Conservation (phyloP, 2,329 filamentous ascomycete genomes). For the Penicillium psychrosexuale region DNA sequence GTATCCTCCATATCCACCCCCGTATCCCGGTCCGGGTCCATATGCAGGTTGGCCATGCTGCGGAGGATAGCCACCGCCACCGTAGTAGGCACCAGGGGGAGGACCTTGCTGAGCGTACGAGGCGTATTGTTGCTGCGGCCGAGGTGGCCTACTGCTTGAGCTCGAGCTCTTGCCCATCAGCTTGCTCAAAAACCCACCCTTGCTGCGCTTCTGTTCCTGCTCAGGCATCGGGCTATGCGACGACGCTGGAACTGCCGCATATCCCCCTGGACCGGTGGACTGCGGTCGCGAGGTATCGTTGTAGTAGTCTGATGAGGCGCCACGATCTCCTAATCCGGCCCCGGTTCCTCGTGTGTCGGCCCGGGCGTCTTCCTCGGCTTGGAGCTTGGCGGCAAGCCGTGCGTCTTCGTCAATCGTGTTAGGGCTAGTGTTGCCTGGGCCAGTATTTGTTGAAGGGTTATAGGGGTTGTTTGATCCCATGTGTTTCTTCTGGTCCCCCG, state of each 20-base stretch:
- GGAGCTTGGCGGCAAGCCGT: slow-evolving; percentile 69
- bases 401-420: slow-evolving; percentile 63
- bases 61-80: slow-evolving; percentile 34
- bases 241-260: slow-evolving; percentile 4
- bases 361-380: slow-evolving; percentile 76
- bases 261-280: slow-evolving; percentile 10
- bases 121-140: slow-evolving; percentile 26
- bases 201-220: slow-evolving; percentile 40
- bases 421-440: slow-evolving; percentile 7
- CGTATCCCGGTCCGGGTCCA: slow-evolving; percentile 7
- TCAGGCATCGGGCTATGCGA: slow-evolving; percentile 29
- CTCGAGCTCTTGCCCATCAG: slow-evolving; percentile 47
- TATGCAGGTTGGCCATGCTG: slow-evolving; percentile 18
- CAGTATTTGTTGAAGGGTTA: slow-evolving; percentile 31
- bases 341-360: slow-evolving; percentile 31
- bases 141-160: slow-evolving; percentile 22
- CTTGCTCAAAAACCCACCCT: slow-evolving; percentile 52
- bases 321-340: slow-evolving; percentile 19
- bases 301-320: slow-evolving; percentile 52
- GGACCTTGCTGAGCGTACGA: slow-evolving; percentile 28
- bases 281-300: slow-evolving; percentile 19
- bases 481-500: slow-evolving; percentile 44
- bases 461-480: slow-evolving; percentile 72
- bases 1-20: slow-evolving; percentile 38
- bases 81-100: slow-evolving; percentile 29